phyloP scores from a whole-genome alignment of 331 rosid species.

The Acacia pycnantha region DNA sequence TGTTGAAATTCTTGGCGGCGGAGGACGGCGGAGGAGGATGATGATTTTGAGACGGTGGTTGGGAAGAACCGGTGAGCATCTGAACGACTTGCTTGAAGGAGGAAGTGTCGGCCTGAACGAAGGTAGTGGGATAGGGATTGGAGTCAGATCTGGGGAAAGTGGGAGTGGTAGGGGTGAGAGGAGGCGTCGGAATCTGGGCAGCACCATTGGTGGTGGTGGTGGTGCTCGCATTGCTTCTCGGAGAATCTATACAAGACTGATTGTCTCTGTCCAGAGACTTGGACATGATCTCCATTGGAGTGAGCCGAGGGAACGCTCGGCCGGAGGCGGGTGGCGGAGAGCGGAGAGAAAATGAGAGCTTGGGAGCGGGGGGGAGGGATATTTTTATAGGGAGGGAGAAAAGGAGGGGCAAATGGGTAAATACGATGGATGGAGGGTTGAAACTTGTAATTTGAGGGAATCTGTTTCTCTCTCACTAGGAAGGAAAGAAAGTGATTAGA shows the following conservation, averaged over 20 bases:
- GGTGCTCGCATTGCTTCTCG: constrained; percentile 53
- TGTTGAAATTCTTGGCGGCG: constrained; percentile 49
- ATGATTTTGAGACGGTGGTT: constrained; percentile 44
- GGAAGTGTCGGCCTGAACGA: constrained; percentile 91
- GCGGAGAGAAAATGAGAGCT: neutral
- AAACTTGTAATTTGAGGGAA: constrained; percentile 33
- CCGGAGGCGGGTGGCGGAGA: neutral
- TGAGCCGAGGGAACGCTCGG: neutral
- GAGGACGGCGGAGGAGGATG: constrained; percentile 31
- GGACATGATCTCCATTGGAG: constrained; percentile 67
- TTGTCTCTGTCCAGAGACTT: constrained; percentile 64
- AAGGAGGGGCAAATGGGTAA: neutral
- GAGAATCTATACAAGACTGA: constrained; percentile 56
- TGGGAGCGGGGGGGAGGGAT: neutral
- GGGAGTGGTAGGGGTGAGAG: constrained; percentile 58
- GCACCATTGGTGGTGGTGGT: constrained; percentile 28
- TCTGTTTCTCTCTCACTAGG: neutral
- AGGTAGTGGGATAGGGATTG: constrained; percentile 89
- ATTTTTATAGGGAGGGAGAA: neutral
- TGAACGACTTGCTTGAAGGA: constrained; percentile 97
- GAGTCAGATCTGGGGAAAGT: constrained; percentile 92
- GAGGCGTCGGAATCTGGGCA: constrained; percentile 55
- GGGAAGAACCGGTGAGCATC: constrained; percentile 92
- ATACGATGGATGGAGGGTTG: neutral
- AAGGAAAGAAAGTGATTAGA: constrained; percentile 10